Evolutionary conservation across 1,284 basidiomycete genomes (phyloP).

Genomic region (Phellopilus nigrolimitatus): DNA sequence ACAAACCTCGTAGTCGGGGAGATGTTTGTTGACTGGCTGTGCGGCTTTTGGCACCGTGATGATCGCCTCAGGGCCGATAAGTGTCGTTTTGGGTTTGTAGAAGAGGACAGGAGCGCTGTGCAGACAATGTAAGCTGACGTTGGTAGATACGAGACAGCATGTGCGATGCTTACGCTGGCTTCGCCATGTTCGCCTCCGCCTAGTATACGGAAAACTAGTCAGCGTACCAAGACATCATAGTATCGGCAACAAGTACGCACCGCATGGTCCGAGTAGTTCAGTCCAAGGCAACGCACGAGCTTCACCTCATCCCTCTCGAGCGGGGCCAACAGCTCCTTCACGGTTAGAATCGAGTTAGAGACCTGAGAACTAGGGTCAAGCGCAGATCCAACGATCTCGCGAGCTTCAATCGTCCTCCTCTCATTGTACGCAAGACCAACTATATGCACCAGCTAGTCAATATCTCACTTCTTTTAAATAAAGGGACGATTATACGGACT

Average conservation of each 20-base stretch:
- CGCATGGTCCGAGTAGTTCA: slow-evolving; percentile 79
- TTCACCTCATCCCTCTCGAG: slow-evolving; percentile 60
- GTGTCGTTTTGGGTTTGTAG: slow-evolving; percentile 70
- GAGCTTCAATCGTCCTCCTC: slow-evolving; percentile 53
- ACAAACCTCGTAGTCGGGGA: slow-evolving; percentile 73
- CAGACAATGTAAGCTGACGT: slow-evolving; percentile 15
- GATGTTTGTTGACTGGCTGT: slow-evolving; percentile 65
- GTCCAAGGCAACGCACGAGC: slow-evolving; percentile 71
- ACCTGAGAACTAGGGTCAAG: slow-evolving; percentile 61
- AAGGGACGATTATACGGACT: slow-evolving; percentile 35
- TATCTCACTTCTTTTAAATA: not conserved
- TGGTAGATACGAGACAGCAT: no score
- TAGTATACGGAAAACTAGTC: slow-evolving; percentile 27
- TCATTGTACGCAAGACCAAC: slow-evolving; percentile 63
- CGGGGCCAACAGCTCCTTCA: slow-evolving; percentile 66
- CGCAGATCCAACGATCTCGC: slow-evolving; percentile 63
- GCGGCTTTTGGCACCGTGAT: slow-evolving; percentile 66
- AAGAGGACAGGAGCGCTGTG: slow-evolving; percentile 69
- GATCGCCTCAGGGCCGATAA: slow-evolving; percentile 66
- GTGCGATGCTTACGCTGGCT: slow-evolving; percentile 63
- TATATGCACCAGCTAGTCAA: slow-evolving; percentile 27
- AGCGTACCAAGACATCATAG: not conserved
- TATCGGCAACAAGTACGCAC: slow-evolving; percentile 36
- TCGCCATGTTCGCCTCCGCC: slow-evolving; percentile 61
- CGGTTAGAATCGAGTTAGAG: slow-evolving; percentile 58